Evolutionary conservation across 441 rosid species (phyloP), one percentile per base, ranked within the genome.

Genomic region (Raphanus hybrid): DNA sequence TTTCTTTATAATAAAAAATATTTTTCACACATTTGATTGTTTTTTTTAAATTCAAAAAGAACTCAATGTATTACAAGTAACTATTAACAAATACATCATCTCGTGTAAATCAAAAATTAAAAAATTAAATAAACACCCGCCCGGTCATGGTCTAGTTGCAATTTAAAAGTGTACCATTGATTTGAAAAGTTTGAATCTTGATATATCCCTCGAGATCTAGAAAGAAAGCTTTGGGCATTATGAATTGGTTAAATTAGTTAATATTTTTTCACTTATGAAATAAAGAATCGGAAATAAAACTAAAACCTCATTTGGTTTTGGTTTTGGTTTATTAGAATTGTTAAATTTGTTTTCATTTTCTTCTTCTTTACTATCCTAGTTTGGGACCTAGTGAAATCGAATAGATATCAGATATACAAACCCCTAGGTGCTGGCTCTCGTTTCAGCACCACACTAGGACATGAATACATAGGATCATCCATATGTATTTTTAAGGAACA

Each of bases 331-430:
- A 45, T 45, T 45, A 45, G 54, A n/a, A 41, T 41, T 41, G 48
- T 41, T 41, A 41, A 39, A 41, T 41, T 41, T 3, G 12, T 41
- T 41, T 41, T 41, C 4, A 10, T 45, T 45, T 4, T 45, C 2
- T 37, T 45, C 5, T 45, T 4, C 12, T 45, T 45, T 50, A 20
- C 14, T 35, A 15, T 14, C 29, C 29, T 5, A 57, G 8, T 66
- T 57, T 41, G 20, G 20, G 59, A 39, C 48, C 60, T 41, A 73
- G 11, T 64, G 54, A 35, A 18, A 29, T 32, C 32, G 62, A 73
- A 63, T 7, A 34, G 63, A 12, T 23, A 52, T 50, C 35, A 54
- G 34, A 20, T 73, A 54, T 14, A 73, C 64, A 9, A 16, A 7
- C 26, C 20, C 50, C 3, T 15, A 1, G 58, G 7, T 27, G 45